Evolutionary conservation across 805 yeast species (phyloP).

Genomic region (Ogataea nakhonphanomensis): DNA sequence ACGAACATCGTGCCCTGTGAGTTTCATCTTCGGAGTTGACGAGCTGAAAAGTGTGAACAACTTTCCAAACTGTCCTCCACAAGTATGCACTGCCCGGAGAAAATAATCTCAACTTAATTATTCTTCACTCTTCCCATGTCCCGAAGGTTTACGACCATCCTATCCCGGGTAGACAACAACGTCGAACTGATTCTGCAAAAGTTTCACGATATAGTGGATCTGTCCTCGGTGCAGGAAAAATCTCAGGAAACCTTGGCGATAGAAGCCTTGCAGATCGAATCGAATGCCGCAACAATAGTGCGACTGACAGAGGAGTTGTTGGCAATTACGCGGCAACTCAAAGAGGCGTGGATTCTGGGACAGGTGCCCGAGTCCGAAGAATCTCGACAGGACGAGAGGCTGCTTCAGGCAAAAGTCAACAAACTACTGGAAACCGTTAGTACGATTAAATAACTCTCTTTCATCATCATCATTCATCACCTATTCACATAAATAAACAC

Average conservation of each 20-base stretch:
- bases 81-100: neutral
- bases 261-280: slow-evolving; percentile 55
- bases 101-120: neutral
- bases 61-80: too few relatives aligned
- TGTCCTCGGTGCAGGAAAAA: slow-evolving; percentile 35
- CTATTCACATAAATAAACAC: slow-evolving; percentile 3
- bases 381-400: slow-evolving; percentile 16
- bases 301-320: slow-evolving; percentile 52
- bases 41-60: too few relatives aligned
- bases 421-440: slow-evolving; percentile 34
- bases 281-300: slow-evolving; percentile 48
- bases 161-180: slow-evolving; percentile 48
- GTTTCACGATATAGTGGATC: slow-evolving; percentile 50
- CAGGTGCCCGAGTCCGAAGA: slow-evolving; percentile 38
- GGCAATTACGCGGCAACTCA: slow-evolving; percentile 44
- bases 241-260: slow-evolving; percentile 40
- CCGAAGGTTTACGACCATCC: slow-evolving; percentile 39
- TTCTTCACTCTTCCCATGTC: slow-evolving; percentile 36
- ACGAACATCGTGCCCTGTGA: too few relatives aligned
- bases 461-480: slow-evolving; percentile 1
- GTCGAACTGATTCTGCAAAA: slow-evolving; percentile 50
- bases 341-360: slow-evolving; percentile 58
- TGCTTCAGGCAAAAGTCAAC: slow-evolving; percentile 33
- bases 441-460: slow-evolving; percentile 15
- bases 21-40: too few relatives aligned